phyloP scores from a whole-genome alignment of 768 basidiomycete genomes.

The Boletus rubropictus region DNA sequence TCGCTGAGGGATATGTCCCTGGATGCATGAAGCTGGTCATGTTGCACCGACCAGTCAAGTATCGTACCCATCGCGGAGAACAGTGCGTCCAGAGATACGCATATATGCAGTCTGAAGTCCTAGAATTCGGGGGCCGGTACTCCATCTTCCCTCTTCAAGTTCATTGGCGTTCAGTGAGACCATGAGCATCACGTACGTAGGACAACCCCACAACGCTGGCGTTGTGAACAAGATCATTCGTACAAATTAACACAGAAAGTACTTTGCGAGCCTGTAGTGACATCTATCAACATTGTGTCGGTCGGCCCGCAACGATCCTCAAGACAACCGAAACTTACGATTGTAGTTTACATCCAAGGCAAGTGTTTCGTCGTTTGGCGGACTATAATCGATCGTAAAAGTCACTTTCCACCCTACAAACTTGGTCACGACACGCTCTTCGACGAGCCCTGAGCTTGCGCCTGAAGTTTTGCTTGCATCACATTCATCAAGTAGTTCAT shows the following conservation, averaged over 20 bases:
- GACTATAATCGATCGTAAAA: not conserved
- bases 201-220: no score
- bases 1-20: not conserved
- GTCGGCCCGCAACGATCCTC: not conserved
- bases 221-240: not conserved
- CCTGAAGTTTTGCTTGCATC: slow-evolving; percentile 58
- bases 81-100: not conserved
- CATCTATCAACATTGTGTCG: not conserved
- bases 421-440: slow-evolving; percentile 19
- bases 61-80: no score
- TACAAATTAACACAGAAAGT: not conserved
- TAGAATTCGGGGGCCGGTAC: not conserved
- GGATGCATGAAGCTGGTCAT: not conserved
- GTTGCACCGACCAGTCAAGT: not conserved
- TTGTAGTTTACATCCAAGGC: not conserved
- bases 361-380: not conserved
- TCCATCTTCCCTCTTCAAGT: not conserved
- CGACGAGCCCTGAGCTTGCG: slow-evolving; percentile 15
- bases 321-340: not conserved
- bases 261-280: not conserved
- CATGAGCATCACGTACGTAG: not conserved
- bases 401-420: not conserved
- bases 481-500: slow-evolving; percentile 67
- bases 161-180: not conserved
- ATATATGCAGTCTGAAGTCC: slow-evolving; percentile 3